A percentile compares a stretch with the other conserved stretches of the same genome.
Conservation (phyloP, 352 stramenopile species). For the Globisporangium cylindrosporum region DNA sequence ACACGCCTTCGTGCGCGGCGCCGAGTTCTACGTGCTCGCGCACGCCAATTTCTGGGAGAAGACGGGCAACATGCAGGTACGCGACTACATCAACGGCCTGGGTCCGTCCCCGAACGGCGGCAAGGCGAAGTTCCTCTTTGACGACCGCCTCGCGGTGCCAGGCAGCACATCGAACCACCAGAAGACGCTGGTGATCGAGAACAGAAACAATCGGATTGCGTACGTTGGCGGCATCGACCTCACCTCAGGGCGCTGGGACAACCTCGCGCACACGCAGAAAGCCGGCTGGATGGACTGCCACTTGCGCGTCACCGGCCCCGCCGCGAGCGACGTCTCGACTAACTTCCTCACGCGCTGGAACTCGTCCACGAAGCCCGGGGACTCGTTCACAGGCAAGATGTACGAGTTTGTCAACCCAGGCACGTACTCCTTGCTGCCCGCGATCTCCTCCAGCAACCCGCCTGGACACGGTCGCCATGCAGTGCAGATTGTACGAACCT, state of each 20-base stretch:
- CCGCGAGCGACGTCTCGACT: conserved; percentile 21
- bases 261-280: conserved; percentile 23
- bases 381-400: conserved; percentile 22
- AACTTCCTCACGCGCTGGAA: conserved; percentile 37
- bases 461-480: conserved; percentile 23
- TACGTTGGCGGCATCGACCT: conserved; percentile 38
- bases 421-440: conserved; percentile 6
- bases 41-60: conserved; percentile 11
- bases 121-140: conserved; percentile 35
- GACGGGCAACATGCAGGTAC: background rate
- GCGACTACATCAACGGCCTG: conserved; percentile 2
- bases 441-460: conserved; percentile 2
- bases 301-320: conserved; percentile 21
- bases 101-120: conserved; percentile 3
- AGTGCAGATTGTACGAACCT: conserved; percentile 53
- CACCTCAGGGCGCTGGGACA: conserved; percentile 29
- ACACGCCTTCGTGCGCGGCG: conserved; percentile 1
- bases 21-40: conserved; percentile 7
- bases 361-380: conserved; percentile 20
- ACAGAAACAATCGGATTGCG: conserved; percentile 9
- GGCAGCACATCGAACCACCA: conserved; percentile 41
- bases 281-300: conserved; percentile 32
- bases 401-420: conserved; percentile 41
- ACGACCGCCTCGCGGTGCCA: conserved; percentile 34
- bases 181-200: conserved; percentile 35